Base-by-base conservation (phyloP, 1,284 basidiomycete species). In the Trametes hirsuta region DNA sequence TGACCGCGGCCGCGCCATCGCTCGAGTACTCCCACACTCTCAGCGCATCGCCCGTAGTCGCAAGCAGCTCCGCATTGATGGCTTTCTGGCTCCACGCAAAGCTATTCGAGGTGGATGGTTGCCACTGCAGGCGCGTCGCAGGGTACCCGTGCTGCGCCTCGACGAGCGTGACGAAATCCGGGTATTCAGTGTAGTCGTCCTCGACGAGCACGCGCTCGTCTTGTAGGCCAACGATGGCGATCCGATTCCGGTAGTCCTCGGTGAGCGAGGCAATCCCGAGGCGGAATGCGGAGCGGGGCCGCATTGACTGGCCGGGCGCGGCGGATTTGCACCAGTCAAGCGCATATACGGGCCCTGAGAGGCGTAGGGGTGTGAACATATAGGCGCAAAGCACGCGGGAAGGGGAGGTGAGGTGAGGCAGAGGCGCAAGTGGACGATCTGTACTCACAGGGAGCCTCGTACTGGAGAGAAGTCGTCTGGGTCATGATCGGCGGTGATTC, bases 11-110 rank as follows among this genome's bases (percentile, higher is more conserved):
- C 41, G 84, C 79, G 59, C 77, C 81, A 70, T 90, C 85, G 73
- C 82, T 82, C 68, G 81, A 78, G 67, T 91, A 93, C 74, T 97
- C 94, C 87, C 92, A 97, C 62, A 97, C 84, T 65, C 94, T 81
- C 69, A 98, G 73, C 55, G 93, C 91, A 72, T 97, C 95, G 24
- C 92, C 93, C 0, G 93, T 95, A 4, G 93, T 96, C 12, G 95
- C 95, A 15, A 98, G 79, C 53, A 97, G 76, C 75, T 97, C 95
- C 44, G 87, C 81, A 15, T 77, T 75, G 4, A 79, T 76, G 4
- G 81, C 76, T 68, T 87, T 89, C 69, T 85, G 82, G 9, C 83
- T 79, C 89, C 87, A 93, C 46, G 79, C 74, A 68, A 84, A 85
- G 54, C 77, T 81, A 47, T 79, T 73, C 25, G 91, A 81, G 22